Percentiles rank a stretch among this genome's conserved stretches.
Evolutionary conservation across 1,284 basidiomycete species (phyloP).

Genomic region (Boletellus dicymbophilus): DNA sequence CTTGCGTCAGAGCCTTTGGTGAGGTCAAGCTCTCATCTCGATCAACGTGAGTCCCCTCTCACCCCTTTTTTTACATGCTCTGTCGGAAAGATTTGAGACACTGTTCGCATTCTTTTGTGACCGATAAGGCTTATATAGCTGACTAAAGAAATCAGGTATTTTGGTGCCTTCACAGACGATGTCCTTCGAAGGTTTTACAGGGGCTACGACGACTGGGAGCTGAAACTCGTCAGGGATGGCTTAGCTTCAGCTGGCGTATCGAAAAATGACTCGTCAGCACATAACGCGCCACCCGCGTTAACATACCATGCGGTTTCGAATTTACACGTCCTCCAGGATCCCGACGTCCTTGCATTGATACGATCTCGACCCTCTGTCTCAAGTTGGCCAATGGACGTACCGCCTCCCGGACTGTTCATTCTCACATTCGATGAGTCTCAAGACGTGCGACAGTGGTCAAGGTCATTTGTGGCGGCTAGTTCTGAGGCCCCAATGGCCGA

Average conservation of each 20-base stretch:
- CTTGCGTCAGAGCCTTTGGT: conserved; percentile 69
- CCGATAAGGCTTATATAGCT: conserved; percentile 14
- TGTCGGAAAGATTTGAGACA: conserved; percentile 6
- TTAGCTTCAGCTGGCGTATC: conserved; percentile 42
- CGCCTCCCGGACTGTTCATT: conserved; percentile 61
- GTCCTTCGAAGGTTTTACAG: conserved; percentile 60
- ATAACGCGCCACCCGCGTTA: conserved; percentile 46
- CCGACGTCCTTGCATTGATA: conserved; percentile 48
- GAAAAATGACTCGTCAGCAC: conserved; percentile 9
- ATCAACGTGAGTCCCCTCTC: conserved; percentile 57
- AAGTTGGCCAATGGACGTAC: conserved; percentile 57
- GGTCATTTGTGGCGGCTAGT: conserved; percentile 38
- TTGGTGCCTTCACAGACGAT: conserved; percentile 56
- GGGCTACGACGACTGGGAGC: conserved; percentile 72
- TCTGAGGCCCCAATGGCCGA: conserved; percentile 46
- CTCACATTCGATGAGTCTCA: conserved; percentile 54
- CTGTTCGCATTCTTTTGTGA: conserved; percentile 8
- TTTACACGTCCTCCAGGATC: conserved; percentile 56
- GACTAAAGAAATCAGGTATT: conserved; percentile 51
- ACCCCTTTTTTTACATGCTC: not conserved
- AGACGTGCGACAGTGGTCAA: conserved; percentile 61
- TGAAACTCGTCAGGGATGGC: conserved; percentile 46
- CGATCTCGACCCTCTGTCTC: conserved; percentile 42
- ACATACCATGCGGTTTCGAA: conserved; percentile 73
- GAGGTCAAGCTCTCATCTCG: conserved; percentile 62